phyloP scores from a whole-genome alignment of 2,329 filamentous ascomycete genomes.

The Calonectria honghensis region DNA sequence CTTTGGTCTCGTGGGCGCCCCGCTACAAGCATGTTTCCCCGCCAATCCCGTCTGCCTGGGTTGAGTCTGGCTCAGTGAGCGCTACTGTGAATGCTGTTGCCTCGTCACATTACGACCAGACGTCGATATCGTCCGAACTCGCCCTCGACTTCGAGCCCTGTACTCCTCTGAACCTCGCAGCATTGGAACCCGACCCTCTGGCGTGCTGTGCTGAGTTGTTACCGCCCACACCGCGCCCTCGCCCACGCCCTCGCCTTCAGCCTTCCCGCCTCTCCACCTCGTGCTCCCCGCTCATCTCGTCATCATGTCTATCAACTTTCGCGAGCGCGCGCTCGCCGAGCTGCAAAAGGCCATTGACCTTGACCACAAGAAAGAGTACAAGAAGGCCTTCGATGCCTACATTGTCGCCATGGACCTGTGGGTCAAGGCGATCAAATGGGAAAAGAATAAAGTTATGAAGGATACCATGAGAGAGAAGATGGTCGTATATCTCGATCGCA shows the following conservation, averaged over 20 bases:
- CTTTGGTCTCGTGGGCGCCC: slow-evolving; percentile 48
- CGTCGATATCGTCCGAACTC: slow-evolving; percentile 9
- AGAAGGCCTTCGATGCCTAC: slow-evolving; percentile 97
- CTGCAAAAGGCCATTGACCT: slow-evolving; percentile 98
- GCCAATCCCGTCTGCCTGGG: slow-evolving; percentile 56
- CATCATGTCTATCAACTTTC: slow-evolving; percentile 96
- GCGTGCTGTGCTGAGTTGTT: slow-evolving; percentile 29
- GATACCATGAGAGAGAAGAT: slow-evolving; percentile 98
- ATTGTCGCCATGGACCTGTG: slow-evolving; percentile 97
- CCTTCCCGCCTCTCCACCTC: slow-evolving; percentile 36
- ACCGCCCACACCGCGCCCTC: slow-evolving; percentile 26
- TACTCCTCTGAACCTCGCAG: background rate
- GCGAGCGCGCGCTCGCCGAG: slow-evolving; percentile 95
- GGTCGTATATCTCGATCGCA: slow-evolving; percentile 97
- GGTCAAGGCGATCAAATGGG: slow-evolving; percentile 99
- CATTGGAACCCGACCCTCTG: slow-evolving; percentile 26
- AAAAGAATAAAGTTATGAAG: slow-evolving; percentile 98
- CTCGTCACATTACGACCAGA: slow-evolving; percentile 33
- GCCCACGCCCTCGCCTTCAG: slow-evolving; percentile 14
- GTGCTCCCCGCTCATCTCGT: slow-evolving; percentile 46
- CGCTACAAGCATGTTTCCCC: slow-evolving; percentile 64
- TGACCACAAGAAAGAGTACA: slow-evolving; percentile 96
- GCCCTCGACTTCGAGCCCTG: slow-evolving; percentile 5
- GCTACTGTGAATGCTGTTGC: slow-evolving; percentile 35
- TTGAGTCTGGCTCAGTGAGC: slow-evolving; percentile 24